Percentiles rank a stretch among this genome's conserved stretches.
Evolutionary conservation across 768 basidiomycete genomes (phyloP).

Genomic region (Boletus rubescentipes): DNA sequence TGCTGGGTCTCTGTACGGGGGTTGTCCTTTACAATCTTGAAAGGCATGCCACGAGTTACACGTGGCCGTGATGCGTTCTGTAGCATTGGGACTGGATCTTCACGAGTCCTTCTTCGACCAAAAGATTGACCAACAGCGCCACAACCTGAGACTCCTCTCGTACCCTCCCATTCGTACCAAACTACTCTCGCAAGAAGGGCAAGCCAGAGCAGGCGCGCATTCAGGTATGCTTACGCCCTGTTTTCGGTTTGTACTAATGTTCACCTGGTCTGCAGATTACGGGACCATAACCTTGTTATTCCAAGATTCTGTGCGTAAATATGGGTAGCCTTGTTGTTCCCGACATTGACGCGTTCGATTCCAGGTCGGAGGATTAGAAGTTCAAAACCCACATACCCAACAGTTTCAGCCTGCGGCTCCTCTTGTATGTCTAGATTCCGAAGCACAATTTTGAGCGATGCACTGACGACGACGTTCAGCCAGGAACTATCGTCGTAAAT

Average conservation of each 20-base stretch:
- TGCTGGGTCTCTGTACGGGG: not conserved
- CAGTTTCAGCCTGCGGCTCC: constrained; percentile 71
- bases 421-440: constrained; percentile 50
- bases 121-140: constrained; percentile 72
- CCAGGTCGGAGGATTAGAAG: constrained; percentile 80
- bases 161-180: constrained; percentile 74
- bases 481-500: constrained; percentile 80
- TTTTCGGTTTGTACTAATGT: not conserved
- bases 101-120: constrained; percentile 74
- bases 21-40: constrained; percentile 10
- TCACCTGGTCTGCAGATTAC: constrained; percentile 50
- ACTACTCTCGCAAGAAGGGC: constrained; percentile 59
- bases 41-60: constrained; percentile 78
- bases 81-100: constrained; percentile 77
- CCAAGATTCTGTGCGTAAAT: constrained; percentile 59
- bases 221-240: constrained; percentile 45
- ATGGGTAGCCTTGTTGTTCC: not conserved
- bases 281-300: constrained; percentile 79
- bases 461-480: constrained; percentile 39
- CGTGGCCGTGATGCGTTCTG: constrained; percentile 75
- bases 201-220: constrained; percentile 81
- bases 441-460: not conserved
- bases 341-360: constrained; percentile 1
- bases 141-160: constrained; percentile 77
- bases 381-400: constrained; percentile 76